A percentile compares a stretch with the other conserved stretches of the same genome.
These are phyloP conservation scores for Stachybotrys elegans DNA, from an alignment of 2,329 filamentous ascomycete species.

Conservation along the genomic window DNA sequence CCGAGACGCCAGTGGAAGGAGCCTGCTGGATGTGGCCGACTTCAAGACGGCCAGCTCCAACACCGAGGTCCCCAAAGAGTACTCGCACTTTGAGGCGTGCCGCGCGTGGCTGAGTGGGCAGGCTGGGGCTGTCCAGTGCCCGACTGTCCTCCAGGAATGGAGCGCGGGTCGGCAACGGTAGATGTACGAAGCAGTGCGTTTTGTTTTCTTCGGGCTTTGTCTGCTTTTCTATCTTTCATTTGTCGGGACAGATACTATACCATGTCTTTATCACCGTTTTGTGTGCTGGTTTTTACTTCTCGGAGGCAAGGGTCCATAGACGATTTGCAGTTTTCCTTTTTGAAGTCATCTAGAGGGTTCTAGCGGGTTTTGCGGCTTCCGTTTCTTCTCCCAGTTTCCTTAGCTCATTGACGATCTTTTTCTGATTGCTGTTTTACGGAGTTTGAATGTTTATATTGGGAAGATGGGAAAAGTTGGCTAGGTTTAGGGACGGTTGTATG, in stretches of 20 bases:
- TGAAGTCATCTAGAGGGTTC: too few relatives aligned
- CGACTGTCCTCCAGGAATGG: constrained; percentile 38
- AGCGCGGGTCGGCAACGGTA: neutral
- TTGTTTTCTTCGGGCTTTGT: neutral
- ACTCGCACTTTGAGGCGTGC: constrained; percentile 40
- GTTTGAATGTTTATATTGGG: too few relatives aligned
- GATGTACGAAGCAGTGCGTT: neutral
- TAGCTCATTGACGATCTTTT: too few relatives aligned
- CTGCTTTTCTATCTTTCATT: neutral
- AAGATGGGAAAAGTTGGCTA: too few relatives aligned
- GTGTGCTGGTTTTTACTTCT: neutral
- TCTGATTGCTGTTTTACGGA: too few relatives aligned
- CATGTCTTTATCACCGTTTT: neutral
- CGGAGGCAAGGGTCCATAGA: neutral
- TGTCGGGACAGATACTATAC: neutral
- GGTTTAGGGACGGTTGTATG: too few relatives aligned
- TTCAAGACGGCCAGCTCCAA: constrained; percentile 27
- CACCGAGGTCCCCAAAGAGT: constrained; percentile 24
- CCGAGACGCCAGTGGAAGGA: constrained; percentile 36
- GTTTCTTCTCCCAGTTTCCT: too few relatives aligned
- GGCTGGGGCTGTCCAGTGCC: constrained; percentile 30
- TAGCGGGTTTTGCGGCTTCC: too few relatives aligned
- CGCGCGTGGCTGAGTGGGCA: constrained; percentile 39
- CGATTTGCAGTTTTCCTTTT: too few relatives aligned
- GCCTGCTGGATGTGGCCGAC: constrained; percentile 42